phyloP scores from a whole-genome alignment of 805 yeast species.

The Starmera amethionina region DNA sequence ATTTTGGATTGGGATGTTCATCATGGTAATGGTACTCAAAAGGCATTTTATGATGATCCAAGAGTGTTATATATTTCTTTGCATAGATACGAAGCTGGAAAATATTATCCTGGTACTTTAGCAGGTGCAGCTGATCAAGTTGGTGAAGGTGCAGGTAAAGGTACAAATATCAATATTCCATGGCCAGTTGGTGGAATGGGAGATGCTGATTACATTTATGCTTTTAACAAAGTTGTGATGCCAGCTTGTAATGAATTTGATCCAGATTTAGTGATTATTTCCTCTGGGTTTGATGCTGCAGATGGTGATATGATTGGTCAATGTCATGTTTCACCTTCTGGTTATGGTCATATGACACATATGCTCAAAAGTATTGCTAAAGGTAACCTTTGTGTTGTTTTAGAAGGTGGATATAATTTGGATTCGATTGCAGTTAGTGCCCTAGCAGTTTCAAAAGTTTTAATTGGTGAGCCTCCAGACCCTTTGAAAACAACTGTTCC shows the following conservation, averaged over 20 bases:
- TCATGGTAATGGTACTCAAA: conserved; percentile 98
- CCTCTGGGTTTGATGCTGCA: conserved; percentile 98
- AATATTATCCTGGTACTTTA: conserved; percentile 87
- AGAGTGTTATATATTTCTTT: conserved; percentile 84
- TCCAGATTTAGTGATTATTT: conserved; percentile 87
- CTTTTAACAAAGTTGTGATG: conserved; percentile 75
- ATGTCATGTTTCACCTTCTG: conserved; percentile 91
- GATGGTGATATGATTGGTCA: conserved; percentile 97
- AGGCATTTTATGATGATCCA: conserved; percentile 82
- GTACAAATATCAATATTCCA: conserved; percentile 82
- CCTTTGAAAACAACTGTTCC: conserved; percentile 58
- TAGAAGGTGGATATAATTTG: conserved; percentile 95
- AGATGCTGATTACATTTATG: conserved; percentile 92
- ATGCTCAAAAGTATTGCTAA: conserved; percentile 77
- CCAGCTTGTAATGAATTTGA: conserved; percentile 84
- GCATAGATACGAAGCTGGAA: conserved; percentile 88
- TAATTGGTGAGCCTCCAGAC: conserved; percentile 94
- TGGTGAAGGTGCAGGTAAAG: conserved; percentile 83
- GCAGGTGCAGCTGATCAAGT: conserved; percentile 75
- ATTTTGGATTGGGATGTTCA: conserved; percentile 98
- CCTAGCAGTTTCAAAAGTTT: conserved; percentile 79
- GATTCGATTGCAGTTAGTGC: conserved; percentile 90
- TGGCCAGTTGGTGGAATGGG: conserved; percentile 91
- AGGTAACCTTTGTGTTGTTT: conserved; percentile 80
- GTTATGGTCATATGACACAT: conserved; percentile 95